phyloP scores from a whole-genome alignment of 306 rosid species.

The Cicer arietinum region DNA sequence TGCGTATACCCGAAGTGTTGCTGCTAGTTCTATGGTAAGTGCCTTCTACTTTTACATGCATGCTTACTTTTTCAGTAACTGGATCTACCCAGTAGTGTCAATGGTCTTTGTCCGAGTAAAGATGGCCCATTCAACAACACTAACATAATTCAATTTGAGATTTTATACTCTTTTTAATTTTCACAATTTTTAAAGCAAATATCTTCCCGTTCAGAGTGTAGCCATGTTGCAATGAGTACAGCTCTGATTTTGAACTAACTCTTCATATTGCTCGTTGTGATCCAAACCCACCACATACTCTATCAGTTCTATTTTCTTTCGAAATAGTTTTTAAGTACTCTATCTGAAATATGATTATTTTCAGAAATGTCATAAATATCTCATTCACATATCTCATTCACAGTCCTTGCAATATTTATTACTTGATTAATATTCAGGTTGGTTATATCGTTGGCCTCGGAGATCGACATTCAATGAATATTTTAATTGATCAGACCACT shows the following conservation, averaged over 20 bases:
- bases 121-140: constrained; percentile 24
- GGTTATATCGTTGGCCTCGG: constrained; percentile 95
- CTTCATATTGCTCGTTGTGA: constrained; percentile 6
- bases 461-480: constrained; percentile 92
- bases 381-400: constrained; percentile 13
- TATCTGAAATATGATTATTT: constrained; percentile 21
- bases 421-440: constrained; percentile 58
- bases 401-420: constrained; percentile 29
- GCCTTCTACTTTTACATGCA: constrained; percentile 33
- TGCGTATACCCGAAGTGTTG: constrained; percentile 87
- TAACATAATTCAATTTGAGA: constrained; percentile 36
- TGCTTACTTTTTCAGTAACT: constrained; percentile 17
- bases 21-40: constrained; percentile 95
- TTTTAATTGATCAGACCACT: constrained; percentile 86
- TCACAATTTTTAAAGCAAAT: constrained; percentile 24
- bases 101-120: constrained; percentile 20
- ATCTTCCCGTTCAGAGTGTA: constrained; percentile 3
- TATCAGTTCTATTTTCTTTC: constrained; percentile 14
- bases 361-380: constrained; percentile 13
- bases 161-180: constrained; percentile 13
- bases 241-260: constrained; percentile 20
- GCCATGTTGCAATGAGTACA: constrained; percentile 17
- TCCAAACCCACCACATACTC: constrained; percentile 31
- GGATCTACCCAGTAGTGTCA: constrained; percentile 15
- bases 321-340: constrained; percentile 4